phyloP scores from a whole-genome alignment of 176 grass and related monocot genomes.

The Rhynchospora breviuscula region DNA sequence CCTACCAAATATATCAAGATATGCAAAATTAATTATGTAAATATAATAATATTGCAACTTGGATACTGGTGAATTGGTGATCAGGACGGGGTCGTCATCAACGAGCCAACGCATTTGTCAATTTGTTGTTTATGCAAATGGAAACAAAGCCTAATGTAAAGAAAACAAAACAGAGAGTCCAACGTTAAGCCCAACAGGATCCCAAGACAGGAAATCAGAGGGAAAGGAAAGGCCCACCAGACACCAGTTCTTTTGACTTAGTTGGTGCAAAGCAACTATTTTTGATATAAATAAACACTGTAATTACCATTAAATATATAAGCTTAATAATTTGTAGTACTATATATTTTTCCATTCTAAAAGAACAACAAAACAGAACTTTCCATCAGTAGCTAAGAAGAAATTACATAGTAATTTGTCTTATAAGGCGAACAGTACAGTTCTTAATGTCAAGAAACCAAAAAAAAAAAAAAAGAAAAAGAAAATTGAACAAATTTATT shows the following conservation, averaged over 20 bases:
- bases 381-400: neutral
- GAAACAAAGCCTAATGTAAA: neutral
- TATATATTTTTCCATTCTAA: neutral
- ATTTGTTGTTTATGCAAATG: neutral
- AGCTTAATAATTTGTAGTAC: neutral
- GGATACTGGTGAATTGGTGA: neutral
- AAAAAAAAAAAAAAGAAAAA: no score
- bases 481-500: neutral
- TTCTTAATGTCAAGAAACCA: neutral
- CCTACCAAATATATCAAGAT: neutral
- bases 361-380: neutral
- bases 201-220: neutral
- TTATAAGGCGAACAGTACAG: neutral
- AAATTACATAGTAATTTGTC: no score
- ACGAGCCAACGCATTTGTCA: neutral
- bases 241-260: neutral
- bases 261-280: neutral
- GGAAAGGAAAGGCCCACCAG: neutral
- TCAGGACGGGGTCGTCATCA: neutral
- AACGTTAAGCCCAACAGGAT: neutral
- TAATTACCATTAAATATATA: neutral
- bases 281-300: neutral
- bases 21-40: neutral
- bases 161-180: neutral
- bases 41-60: neutral